phyloP scores from a whole-genome alignment of 768 basidiomycete species.

The Tylopilus felleus region DNA sequence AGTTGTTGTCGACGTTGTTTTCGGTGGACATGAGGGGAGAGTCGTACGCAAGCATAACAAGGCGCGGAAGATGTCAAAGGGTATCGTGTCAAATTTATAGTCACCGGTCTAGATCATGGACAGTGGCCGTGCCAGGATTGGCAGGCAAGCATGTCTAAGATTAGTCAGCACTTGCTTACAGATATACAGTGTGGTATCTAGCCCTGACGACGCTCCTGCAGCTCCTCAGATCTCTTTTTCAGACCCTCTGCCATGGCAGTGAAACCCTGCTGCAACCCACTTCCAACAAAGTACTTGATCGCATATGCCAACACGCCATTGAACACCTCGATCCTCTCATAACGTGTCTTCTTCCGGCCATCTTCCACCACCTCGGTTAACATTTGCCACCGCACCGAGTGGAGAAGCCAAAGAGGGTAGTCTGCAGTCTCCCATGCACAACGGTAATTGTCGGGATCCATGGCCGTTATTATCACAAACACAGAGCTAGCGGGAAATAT shows the following conservation, averaged over 20 bases:
- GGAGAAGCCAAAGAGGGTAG: slow-evolving; percentile 46
- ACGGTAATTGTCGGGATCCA: slow-evolving; percentile 54
- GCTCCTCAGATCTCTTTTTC: slow-evolving; percentile 48
- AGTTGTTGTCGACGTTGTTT: slow-evolving; percentile 18
- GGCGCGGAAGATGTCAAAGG: slow-evolving; percentile 5
- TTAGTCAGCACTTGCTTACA: slow-evolving; percentile 25
- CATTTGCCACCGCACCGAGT: slow-evolving; percentile 61
- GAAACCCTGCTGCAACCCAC: slow-evolving; percentile 44
- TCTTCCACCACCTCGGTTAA: slow-evolving; percentile 44
- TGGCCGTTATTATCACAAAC: slow-evolving; percentile 43
- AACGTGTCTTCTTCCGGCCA: slow-evolving; percentile 49
- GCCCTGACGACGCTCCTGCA: not conserved
- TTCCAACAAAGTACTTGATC: slow-evolving; percentile 42
- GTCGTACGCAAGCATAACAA: slow-evolving; percentile 21
- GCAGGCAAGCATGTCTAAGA: slow-evolving; percentile 17
- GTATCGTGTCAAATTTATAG: slow-evolving; percentile 18
- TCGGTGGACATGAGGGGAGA: slow-evolving; percentile 11
- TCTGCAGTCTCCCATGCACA: slow-evolving; percentile 52
- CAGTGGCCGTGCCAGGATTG: slow-evolving; percentile 26
- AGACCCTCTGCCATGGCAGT: slow-evolving; percentile 54
- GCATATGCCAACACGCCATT: slow-evolving; percentile 52
- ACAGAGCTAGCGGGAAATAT: slow-evolving; percentile 36
- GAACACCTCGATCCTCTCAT: slow-evolving; percentile 65
- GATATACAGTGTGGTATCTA: not conserved
- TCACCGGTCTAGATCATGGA: slow-evolving; percentile 22